phyloP scores from a whole-genome alignment of 2,329 filamentous ascomycete genomes.

The Hawksworthiomyces lignivorus region DNA sequence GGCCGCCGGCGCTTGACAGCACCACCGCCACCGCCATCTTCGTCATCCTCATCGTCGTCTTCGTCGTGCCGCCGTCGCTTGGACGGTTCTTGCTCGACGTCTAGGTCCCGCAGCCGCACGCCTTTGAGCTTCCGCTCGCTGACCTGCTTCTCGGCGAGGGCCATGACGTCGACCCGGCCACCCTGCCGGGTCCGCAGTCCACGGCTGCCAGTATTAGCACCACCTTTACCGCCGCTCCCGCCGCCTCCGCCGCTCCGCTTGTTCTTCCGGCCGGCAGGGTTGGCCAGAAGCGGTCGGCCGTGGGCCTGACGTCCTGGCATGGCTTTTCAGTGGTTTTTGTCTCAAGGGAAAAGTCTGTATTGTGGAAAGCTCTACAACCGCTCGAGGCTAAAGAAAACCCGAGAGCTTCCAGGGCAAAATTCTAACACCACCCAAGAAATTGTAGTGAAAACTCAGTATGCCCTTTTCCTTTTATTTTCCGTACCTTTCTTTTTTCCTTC shows the following conservation, averaged over 20 bases:
- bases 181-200: constrained; percentile 31
- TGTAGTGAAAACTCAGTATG: too few relatives aligned
- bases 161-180: constrained; percentile 48
- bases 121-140: constrained; percentile 27
- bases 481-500: too few relatives aligned
- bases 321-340: neutral
- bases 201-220: constrained; percentile 11
- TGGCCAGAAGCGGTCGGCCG: constrained; percentile 41
- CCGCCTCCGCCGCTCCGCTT: constrained; percentile 26
- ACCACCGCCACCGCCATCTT: constrained; percentile 51
- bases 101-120: constrained; percentile 38
- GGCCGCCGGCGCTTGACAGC: constrained; percentile 30
- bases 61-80: constrained; percentile 36
- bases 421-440: too few relatives aligned
- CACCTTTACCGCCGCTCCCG: neutral
- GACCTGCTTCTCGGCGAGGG: constrained; percentile 47
- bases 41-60: constrained; percentile 37
- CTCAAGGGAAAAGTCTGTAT: too few relatives aligned
- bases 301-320: constrained; percentile 55
- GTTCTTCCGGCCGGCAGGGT: constrained; percentile 17
- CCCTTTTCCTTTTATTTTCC: too few relatives aligned
- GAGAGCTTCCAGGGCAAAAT: too few relatives aligned
- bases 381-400: too few relatives aligned
- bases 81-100: constrained; percentile 37
- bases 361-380: too few relatives aligned